A percentile compares a stretch with the other conserved stretches of the same genome.
These are phyloP conservation scores for Xylaria longipes DNA, from an alignment of 495 filamentous ascomycete species.

Conservation along the genomic window DNA sequence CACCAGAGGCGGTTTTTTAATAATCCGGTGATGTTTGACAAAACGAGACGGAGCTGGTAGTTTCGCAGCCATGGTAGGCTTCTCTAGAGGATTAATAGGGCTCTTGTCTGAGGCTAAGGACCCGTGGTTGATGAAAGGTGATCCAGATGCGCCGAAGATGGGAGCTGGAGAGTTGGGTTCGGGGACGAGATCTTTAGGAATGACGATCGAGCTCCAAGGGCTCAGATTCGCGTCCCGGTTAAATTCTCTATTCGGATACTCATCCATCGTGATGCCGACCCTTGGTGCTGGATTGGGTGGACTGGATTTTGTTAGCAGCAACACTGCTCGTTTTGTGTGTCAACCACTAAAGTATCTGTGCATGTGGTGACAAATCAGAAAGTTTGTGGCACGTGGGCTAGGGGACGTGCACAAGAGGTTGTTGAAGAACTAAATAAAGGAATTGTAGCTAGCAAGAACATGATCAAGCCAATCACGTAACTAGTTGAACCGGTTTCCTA, in stretches of 20 bases:
- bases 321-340: not conserved
- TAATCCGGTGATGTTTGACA: slow-evolving; percentile 81
- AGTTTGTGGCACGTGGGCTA: not conserved
- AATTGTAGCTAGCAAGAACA: not conserved
- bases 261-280: not conserved
- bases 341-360: not conserved
- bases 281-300: no score
- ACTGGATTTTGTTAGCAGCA: not conserved
- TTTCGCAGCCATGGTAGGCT: not conserved
- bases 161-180: slow-evolving; percentile 33
- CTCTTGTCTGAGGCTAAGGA: no score
- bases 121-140: slow-evolving; percentile 41
- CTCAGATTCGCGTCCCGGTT: not conserved
- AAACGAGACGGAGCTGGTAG: slow-evolving; percentile 61
- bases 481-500: not conserved
- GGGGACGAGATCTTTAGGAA: slow-evolving; percentile 30
- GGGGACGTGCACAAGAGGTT: not conserved
- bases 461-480: not conserved
- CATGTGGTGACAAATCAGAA: not conserved
- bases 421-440: not conserved
- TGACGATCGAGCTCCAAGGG: not conserved
- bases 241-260: not conserved
- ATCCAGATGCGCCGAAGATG: slow-evolving; percentile 37
- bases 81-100: not conserved
- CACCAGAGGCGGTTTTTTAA: slow-evolving; percentile 80